Base-by-base conservation (phyloP, 169 alveolate species). In the Plasmodium inui region DNA sequence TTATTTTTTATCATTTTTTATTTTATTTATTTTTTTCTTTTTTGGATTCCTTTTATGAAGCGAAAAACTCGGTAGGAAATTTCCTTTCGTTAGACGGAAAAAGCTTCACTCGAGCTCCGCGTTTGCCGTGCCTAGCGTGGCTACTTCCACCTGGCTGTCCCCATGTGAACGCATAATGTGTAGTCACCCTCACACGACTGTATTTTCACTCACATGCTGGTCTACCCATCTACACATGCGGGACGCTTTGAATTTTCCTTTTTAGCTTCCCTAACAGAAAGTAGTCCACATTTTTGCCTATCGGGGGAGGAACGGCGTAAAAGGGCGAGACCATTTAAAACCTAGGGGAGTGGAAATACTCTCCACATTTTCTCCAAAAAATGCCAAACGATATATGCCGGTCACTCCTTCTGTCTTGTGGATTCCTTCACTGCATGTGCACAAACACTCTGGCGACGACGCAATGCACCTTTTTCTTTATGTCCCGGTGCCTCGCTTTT, bases 1-100 rank as follows among this genome's bases (percentile, higher is more conserved):
- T n/a, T 83, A 83, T 81, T 53, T 46, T 81, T 81, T 81, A 83
- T 83, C 82, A 67, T 83, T 83, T 82, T 50, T 10, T 76, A 14
- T 3, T 34, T 79, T 37, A 14, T 80, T 19, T 78, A 0, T 32
- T 78, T 14, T 39, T 46, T 80, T 80, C n/a, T 80, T 30, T 80
- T n/a, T 26, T 26, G 8, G 26, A 14, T n/a, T 28, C 61, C n/a
- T n/a, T 17, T 9, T 46, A 26, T 80, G 55, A 80, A 46, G 61
- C 19, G 76, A 50, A 46, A 50, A 28, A 50, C 86, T 41, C 50
- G 71, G 44, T 9, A 22, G n/a, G 44, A 9, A 22, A 67, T 22
- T 67, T 67, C 39, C 76, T 10, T 7, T 7, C 39, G n/a, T 67
- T 7, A 10, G 30, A 67, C 39, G 26, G 14, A 14, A 14, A 7